These are phyloP conservation scores for Saccharomycopsis fodiens DNA, from an alignment of 805 yeast genomes.

Conservation along the genomic window DNA sequence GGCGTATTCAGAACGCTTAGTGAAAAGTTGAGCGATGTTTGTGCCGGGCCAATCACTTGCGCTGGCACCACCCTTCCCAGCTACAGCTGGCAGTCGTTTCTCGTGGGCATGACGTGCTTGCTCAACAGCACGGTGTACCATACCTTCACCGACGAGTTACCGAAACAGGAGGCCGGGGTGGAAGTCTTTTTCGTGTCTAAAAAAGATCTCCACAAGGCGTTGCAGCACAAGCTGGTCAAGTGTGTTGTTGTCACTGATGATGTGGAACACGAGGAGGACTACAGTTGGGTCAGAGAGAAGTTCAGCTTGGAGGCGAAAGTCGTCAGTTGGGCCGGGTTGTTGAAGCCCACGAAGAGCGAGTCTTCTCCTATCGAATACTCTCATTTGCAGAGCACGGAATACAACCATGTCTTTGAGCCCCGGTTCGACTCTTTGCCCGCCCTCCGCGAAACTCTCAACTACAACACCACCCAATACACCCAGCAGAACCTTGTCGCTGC, in stretches of 20 bases:
- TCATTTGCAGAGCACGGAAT: conserved; percentile 5
- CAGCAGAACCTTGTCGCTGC: conserved; percentile 15
- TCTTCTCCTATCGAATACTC: conserved; percentile 3
- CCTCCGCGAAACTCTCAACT: conserved; percentile 18
- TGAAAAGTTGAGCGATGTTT: background rate
- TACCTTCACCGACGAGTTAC: conserved; percentile 12
- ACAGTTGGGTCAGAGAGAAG: background rate
- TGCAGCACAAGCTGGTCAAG: conserved; percentile 3
- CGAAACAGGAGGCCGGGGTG: background rate
- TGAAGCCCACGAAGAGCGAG: no score
- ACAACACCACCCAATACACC: conserved; percentile 16
- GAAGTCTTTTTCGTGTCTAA: conserved; percentile 7
- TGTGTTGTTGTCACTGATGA: conserved; percentile 9
- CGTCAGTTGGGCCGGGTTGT: conserved; percentile 10
- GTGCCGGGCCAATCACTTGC: background rate
- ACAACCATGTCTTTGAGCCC: conserved; percentile 9
- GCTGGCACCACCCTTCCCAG: conserved; percentile 14
- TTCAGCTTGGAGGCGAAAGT: background rate
- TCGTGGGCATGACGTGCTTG: conserved; percentile 17
- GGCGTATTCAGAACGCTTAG: conserved; percentile 1
- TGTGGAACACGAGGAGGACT: background rate
- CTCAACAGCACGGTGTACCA: conserved; percentile 16
- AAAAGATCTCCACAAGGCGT: conserved; percentile 7
- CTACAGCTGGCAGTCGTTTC: conserved; percentile 8
- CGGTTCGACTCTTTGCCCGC: conserved; percentile 15